These are phyloP conservation scores for Lactarius sanguifluus DNA, from an alignment of 768 basidiomycete genomes.

Conservation along the genomic window DNA sequence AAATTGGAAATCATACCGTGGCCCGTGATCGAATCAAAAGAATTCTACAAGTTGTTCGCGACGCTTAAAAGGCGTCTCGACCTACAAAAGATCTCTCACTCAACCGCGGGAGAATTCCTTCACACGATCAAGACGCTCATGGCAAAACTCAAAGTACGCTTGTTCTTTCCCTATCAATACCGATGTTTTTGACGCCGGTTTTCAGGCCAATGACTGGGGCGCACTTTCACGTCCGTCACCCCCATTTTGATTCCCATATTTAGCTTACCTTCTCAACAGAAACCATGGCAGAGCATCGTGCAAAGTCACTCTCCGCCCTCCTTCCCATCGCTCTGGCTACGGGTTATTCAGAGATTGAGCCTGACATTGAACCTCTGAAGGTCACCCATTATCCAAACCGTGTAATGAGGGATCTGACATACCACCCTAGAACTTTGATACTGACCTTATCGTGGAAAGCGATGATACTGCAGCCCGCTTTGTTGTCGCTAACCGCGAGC, in stretches of 20 bases:
- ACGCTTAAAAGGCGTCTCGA: slow-evolving; percentile 48
- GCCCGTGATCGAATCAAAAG: slow-evolving; percentile 41
- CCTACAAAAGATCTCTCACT: slow-evolving; percentile 48
- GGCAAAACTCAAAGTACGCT: slow-evolving; percentile 59
- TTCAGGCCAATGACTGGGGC: slow-evolving; percentile 62
- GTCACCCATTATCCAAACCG: slow-evolving; percentile 32
- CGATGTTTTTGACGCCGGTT: background rate
- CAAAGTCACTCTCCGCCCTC: slow-evolving; percentile 37
- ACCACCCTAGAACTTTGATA: slow-evolving; percentile 49
- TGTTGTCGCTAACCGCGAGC: slow-evolving; percentile 32
- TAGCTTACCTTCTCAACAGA: slow-evolving; percentile 35
- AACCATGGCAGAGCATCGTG: slow-evolving; percentile 49
- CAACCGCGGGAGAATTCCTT: slow-evolving; percentile 52
- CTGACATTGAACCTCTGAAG: slow-evolving; percentile 50
- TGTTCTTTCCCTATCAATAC: no score
- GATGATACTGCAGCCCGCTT: slow-evolving; percentile 41
- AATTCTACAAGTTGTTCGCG: slow-evolving; percentile 56
- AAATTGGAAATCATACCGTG: slow-evolving; percentile 58
- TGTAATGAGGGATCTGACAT: background rate
- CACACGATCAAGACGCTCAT: slow-evolving; percentile 59
- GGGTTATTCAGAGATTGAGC: slow-evolving; percentile 47
- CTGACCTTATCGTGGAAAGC: slow-evolving; percentile 41
- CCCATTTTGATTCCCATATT: background rate
- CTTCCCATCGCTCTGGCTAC: slow-evolving; percentile 49
- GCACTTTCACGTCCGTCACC: slow-evolving; percentile 56